These are phyloP conservation scores for Leptomonas pyrrhocoris DNA, from an alignment of 208 protist genomes.

Conservation along the genomic window DNA sequence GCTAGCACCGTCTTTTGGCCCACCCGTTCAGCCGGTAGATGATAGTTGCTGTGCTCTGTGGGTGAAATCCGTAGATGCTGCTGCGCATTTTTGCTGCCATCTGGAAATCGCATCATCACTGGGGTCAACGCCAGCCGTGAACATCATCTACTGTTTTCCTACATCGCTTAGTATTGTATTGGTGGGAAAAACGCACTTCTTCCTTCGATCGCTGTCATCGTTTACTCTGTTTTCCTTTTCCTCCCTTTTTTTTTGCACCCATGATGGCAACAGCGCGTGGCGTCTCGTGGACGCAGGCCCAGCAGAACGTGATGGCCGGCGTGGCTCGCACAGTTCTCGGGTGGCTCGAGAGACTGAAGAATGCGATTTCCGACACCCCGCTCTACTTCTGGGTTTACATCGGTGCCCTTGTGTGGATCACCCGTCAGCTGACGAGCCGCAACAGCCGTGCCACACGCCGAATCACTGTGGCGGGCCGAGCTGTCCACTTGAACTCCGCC, in stretches of 20 bases:
- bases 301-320: conserved; percentile 24
- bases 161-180: too few species aligned
- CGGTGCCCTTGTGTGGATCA: conserved; percentile 62
- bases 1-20: too few species aligned
- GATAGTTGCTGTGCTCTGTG: too few species aligned
- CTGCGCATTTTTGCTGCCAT: too few species aligned
- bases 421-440: conserved; percentile 50
- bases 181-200: too few species aligned
- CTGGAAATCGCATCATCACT: too few species aligned
- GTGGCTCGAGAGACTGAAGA: conserved; percentile 30
- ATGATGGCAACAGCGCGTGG: conserved; percentile 33
- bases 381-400: conserved; percentile 79
- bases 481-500: conserved; percentile 54
- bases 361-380: conserved; percentile 45
- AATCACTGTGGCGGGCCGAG: conserved; percentile 42
- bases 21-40: too few species aligned
- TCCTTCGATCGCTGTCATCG: too few species aligned
- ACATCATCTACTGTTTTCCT: too few species aligned
- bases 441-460: conserved; percentile 46
- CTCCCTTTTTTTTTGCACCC: background rate
- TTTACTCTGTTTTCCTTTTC: background rate
- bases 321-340: conserved; percentile 28
- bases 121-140: too few species aligned
- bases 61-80: too few species aligned
- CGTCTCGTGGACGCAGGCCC: conserved; percentile 14